A percentile compares a stretch with the other conserved stretches of the same genome.
Conservation (phyloP, 345 rosid genomes). For the Acer yangbiense region DNA sequence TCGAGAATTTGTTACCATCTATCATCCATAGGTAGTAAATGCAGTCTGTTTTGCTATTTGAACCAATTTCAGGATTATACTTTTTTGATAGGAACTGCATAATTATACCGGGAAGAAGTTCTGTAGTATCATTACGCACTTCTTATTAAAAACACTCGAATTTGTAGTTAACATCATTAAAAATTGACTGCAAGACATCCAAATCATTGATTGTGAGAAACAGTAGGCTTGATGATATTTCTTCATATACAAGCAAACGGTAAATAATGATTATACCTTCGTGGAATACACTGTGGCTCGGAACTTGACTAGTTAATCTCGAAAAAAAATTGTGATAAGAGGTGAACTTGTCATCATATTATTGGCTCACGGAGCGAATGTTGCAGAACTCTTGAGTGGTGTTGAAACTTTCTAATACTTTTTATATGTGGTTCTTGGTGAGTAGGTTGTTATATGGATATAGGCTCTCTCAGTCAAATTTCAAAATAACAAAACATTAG, state of each 20-base stretch:
- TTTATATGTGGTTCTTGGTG: conserved; percentile 16
- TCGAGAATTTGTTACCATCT: neutral
- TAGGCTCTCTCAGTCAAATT: conserved; percentile 22
- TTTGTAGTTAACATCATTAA: conserved; percentile 26
- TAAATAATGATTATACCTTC: conserved; percentile 17
- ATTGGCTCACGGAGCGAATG: conserved; percentile 24
- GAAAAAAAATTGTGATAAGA: conserved; percentile 6
- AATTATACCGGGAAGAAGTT: neutral
- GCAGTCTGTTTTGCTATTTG: neutral
- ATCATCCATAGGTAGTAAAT: neutral
- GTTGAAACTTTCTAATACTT: conserved; percentile 21
- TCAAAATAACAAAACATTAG: conserved; percentile 27
- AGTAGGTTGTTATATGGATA: conserved; percentile 32
- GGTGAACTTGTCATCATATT: conserved; percentile 17
- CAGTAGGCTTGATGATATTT: conserved; percentile 20
- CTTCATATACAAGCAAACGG: conserved; percentile 28
- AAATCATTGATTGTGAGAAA: conserved; percentile 19
- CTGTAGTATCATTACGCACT: neutral
- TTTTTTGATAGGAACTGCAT: neutral
- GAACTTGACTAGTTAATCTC: conserved; percentile 21
- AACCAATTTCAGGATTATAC: neutral
- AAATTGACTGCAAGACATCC: conserved; percentile 26
- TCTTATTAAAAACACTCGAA: conserved; percentile 5
- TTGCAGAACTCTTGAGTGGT: conserved; percentile 16
- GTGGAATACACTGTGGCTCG: conserved; percentile 32